Conservation (phyloP, 2,329 filamentous ascomycete genomes). For the Cladobotryum protrusum region DNA sequence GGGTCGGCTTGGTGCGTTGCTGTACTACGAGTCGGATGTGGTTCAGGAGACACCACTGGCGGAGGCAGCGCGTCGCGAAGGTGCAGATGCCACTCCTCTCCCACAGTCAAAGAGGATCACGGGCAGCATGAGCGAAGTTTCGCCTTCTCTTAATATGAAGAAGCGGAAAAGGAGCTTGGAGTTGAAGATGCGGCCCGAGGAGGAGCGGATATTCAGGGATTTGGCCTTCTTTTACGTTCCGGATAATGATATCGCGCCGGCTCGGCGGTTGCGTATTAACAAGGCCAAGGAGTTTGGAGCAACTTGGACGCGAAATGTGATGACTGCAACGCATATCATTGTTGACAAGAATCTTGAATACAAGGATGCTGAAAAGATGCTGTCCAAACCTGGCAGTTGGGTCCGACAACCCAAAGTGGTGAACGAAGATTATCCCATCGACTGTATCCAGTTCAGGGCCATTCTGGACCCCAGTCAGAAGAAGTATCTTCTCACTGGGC, state of each 20-base stretch:
- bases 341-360: conserved; percentile 65
- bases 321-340: conserved; percentile 67
- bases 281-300: conserved; percentile 73
- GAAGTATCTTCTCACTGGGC: conserved; percentile 54
- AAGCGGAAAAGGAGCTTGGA: conserved; percentile 39
- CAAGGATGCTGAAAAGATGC: conserved; percentile 52
- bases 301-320: conserved; percentile 56
- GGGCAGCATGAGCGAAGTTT: background rate
- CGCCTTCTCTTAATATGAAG: background rate
- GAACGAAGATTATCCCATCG: conserved; percentile 61
- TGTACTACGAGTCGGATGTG: conserved; percentile 12
- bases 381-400: conserved; percentile 14
- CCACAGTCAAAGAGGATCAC: background rate
- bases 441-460: conserved; percentile 55
- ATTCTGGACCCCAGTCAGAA: conserved; percentile 53
- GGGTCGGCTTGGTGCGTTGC: conserved; percentile 15
- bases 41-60: conserved; percentile 4
- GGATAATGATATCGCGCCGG: conserved; percentile 64
- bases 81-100: conserved; percentile 1
- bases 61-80: background rate
- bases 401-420: conserved; percentile 46
- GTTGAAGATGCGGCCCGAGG: conserved; percentile 43
- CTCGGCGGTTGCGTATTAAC: conserved; percentile 63
- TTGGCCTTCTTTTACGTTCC: conserved; percentile 74
- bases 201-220: conserved; percentile 52